A percentile compares a stretch with the other conserved stretches of the same genome.
Conservation (phyloP, 345 rosid genomes). For the Xanthoceras sorbifolium region DNA sequence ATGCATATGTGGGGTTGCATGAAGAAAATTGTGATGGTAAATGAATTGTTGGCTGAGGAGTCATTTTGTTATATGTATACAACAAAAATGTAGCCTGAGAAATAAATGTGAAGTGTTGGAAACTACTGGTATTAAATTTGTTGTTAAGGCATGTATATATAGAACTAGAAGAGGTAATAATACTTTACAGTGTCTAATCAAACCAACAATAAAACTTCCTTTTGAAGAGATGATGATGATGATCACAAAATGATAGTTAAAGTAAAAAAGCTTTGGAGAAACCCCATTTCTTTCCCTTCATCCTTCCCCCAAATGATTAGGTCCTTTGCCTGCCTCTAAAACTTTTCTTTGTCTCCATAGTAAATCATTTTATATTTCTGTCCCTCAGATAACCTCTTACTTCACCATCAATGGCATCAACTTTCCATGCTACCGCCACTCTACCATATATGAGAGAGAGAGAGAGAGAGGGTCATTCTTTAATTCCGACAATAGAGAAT, state of each 20-base stretch:
- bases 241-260: constrained; percentile 39
- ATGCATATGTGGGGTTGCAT: neutral
- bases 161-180: too few relatives aligned
- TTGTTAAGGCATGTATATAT: neutral
- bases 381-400: neutral
- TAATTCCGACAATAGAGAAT: too few relatives aligned
- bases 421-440: constrained; percentile 6
- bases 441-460: neutral
- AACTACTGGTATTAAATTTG: neutral
- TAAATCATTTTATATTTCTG: constrained; percentile 6
- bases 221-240: constrained; percentile 46
- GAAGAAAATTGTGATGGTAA: neutral
- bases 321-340: constrained; percentile 22
- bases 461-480: too few relatives aligned
- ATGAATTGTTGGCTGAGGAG: neutral
- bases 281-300: constrained; percentile 35
- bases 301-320: constrained; percentile 40
- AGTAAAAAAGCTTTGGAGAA: constrained; percentile 34
- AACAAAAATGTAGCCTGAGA: neutral
- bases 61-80: neutral
- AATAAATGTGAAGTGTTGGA: neutral
- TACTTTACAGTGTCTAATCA: constrained; percentile 14
- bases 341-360: constrained; percentile 19
- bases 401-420: constrained; percentile 11
- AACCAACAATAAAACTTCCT: constrained; percentile 41